phyloP scores from a whole-genome alignment of 495 filamentous ascomycete species.

The Aspergillus ostianus region DNA sequence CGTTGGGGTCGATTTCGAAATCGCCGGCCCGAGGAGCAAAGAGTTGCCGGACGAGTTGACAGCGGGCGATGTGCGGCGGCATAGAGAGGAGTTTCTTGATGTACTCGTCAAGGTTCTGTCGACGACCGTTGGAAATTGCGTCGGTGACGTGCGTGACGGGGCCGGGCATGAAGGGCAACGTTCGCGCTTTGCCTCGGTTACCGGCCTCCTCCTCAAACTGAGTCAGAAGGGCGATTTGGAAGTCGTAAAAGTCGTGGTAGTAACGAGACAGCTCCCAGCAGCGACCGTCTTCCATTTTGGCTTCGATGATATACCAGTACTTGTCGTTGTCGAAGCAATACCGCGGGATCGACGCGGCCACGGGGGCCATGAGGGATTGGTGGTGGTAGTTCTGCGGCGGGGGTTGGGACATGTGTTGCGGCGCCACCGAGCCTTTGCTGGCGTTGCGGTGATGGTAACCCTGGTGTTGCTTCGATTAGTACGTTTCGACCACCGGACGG shows the following conservation, averaged over 20 bases:
- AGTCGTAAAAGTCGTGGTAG: constrained; percentile 98
- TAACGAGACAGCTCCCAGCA: constrained; percentile 91
- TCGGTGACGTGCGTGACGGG: constrained; percentile 98
- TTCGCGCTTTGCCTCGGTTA: constrained; percentile 70
- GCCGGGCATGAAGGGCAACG: constrained; percentile 96
- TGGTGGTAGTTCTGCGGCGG: constrained; percentile 32
- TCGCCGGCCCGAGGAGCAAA: constrained; percentile 89
- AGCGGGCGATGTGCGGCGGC: constrained; percentile 77
- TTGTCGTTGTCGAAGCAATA: constrained; percentile 98
- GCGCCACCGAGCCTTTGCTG: constrained; percentile 40
- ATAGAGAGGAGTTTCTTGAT: constrained; percentile 86
- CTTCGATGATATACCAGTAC: constrained; percentile 98
- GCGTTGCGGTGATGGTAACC: constrained; percentile 48
- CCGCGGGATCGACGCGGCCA: constrained; percentile 81
- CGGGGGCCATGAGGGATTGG: constrained; percentile 50
- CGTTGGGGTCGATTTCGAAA: constrained; percentile 79
- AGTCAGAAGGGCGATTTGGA: constrained; percentile 91
- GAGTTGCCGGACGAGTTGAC: constrained; percentile 79
- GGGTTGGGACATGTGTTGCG: constrained; percentile 28
- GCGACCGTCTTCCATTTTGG: constrained; percentile 82
- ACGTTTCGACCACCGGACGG: not conserved
- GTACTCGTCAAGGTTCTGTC: constrained; percentile 89
- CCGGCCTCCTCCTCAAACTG: constrained; percentile 94
- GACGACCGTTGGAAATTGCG: constrained; percentile 88
- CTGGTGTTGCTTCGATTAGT: constrained; percentile 20